phyloP scores from a whole-genome alignment of 257 asterid genomes.

The Forsythia suspensa region DNA sequence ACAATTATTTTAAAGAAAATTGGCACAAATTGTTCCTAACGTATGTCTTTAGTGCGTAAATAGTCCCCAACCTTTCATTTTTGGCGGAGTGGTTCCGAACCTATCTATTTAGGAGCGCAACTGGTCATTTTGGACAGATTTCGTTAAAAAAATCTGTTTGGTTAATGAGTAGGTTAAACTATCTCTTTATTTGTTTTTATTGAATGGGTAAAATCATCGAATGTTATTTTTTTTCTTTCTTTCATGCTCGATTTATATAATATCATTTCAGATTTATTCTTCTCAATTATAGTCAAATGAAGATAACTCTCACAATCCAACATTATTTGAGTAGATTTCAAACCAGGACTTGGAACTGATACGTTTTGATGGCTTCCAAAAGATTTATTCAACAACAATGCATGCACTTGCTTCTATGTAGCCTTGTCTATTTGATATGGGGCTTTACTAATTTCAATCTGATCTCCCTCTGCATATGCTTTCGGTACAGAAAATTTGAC shows the following conservation, averaged over 20 bases:
- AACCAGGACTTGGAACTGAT: conserved; percentile 35
- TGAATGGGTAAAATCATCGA: too few relatives aligned
- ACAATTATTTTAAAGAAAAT: too few relatives aligned
- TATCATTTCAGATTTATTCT: conserved; percentile 47
- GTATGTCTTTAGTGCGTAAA: too few relatives aligned
- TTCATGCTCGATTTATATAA: background rate
- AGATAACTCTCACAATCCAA: conserved; percentile 46
- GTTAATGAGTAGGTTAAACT: too few relatives aligned
- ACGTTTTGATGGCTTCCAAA: conserved; percentile 34
- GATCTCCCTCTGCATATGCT: conserved; percentile 31
- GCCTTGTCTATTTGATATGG: conserved; percentile 40
- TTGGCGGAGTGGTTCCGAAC: too few relatives aligned
- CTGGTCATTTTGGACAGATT: too few relatives aligned
- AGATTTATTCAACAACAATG: conserved; percentile 35
- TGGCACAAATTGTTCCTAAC: too few relatives aligned
- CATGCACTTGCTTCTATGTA: conserved; percentile 39
- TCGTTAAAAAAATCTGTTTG: too few relatives aligned
- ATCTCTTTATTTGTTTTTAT: too few relatives aligned
- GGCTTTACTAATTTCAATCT: conserved; percentile 33
- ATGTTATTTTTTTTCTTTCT: background rate
- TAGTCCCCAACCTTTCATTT: too few relatives aligned
- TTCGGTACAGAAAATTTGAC: conserved; percentile 27
- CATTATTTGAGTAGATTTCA: conserved; percentile 60
- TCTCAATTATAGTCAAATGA: conserved; percentile 45
- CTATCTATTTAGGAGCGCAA: too few relatives aligned